A percentile compares a stretch with the other conserved stretches of the same genome.
Conservation (phyloP, 1,139 yeast species). For the Wickerhamomyces sp. region DNA sequence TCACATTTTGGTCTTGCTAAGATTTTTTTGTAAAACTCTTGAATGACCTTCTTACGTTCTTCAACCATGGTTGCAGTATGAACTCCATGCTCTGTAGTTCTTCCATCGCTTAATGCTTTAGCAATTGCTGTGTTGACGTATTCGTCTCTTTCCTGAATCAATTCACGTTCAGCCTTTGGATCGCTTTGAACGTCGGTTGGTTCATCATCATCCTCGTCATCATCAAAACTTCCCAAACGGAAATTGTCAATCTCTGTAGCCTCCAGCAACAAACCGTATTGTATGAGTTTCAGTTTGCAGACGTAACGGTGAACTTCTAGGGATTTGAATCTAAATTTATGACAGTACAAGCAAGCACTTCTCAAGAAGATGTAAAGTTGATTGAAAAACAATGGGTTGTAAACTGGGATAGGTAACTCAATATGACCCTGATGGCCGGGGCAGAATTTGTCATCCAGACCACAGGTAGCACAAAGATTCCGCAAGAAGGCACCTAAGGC, state of each 20-base stretch:
- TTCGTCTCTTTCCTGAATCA: conserved; percentile 56
- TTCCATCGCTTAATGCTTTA: conserved; percentile 74
- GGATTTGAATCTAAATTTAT: conserved; percentile 65
- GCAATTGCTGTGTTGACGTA: conserved; percentile 70
- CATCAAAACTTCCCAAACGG: conserved; percentile 32
- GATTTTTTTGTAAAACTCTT: conserved; percentile 69
- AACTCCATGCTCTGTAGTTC: conserved; percentile 60
- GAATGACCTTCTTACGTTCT: conserved; percentile 75
- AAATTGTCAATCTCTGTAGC: conserved; percentile 67
- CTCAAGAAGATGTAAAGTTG: conserved; percentile 84
- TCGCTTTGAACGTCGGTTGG: conserved; percentile 32
- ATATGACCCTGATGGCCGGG: conserved; percentile 99
- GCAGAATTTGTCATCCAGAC: conserved; percentile 88
- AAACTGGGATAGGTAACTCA: conserved; percentile 91
- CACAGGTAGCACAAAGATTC: conserved; percentile 90
- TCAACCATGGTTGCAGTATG: conserved; percentile 82
- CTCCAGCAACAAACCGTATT: conserved; percentile 84
- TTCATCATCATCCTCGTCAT: conserved; percentile 31
- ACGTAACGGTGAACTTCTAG: conserved; percentile 70
- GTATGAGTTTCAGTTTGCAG: conserved; percentile 77
- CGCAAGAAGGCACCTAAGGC: conserved; percentile 90
- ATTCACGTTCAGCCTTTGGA: conserved; percentile 30
- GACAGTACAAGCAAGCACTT: conserved; percentile 87
- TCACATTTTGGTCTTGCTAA: conserved; percentile 84
- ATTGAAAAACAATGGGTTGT: conserved; percentile 89